Evolutionary conservation across 164 flowering plant genomes (phyloP).

Genomic region (Pachysandra terminalis): DNA sequence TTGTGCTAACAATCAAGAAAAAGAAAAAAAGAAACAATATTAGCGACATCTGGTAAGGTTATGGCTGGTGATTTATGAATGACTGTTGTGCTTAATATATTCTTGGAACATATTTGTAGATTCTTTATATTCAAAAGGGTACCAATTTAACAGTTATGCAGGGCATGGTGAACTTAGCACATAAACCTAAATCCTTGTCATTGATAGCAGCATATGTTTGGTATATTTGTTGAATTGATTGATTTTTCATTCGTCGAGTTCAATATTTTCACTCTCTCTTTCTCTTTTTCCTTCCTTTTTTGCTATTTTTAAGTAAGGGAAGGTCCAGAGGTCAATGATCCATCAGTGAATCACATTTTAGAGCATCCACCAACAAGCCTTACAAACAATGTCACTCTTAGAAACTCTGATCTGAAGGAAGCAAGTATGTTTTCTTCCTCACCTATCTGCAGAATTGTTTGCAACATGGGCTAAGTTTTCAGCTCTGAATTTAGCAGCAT

Average conservation of each 20-base stretch:
- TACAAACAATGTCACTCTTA: constrained; percentile 10
- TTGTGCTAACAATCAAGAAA: too few relatives aligned
- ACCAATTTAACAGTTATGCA: not conserved
- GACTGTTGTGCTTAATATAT: not conserved
- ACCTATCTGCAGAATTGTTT: not conserved
- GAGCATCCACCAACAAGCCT: constrained; percentile 20
- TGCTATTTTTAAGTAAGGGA: constrained; percentile 14
- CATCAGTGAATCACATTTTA: constrained; percentile 17
- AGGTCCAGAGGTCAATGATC: constrained; percentile 17
- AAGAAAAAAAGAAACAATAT: too few relatives aligned
- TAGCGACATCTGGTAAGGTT: too few relatives aligned
- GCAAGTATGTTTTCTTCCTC: constrained; percentile 22
- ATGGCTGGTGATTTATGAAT: too few relatives aligned
- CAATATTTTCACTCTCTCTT: too few relatives aligned
- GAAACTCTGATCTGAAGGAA: constrained; percentile 17
- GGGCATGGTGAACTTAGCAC: too few relatives aligned
- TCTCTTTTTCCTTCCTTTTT: not conserved
- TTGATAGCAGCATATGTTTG: not conserved
- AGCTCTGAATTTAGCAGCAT: not conserved
- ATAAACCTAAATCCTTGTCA: not conserved
- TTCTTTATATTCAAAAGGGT: not conserved
- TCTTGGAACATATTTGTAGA: not conserved
- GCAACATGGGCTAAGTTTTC: not conserved
- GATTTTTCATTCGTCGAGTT: not conserved
- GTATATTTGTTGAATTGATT: not conserved